Percentiles rank a stretch among this genome's conserved stretches.
Evolutionary conservation across 805 yeast species (phyloP).

Genomic region (Nematodospora valgi): DNA sequence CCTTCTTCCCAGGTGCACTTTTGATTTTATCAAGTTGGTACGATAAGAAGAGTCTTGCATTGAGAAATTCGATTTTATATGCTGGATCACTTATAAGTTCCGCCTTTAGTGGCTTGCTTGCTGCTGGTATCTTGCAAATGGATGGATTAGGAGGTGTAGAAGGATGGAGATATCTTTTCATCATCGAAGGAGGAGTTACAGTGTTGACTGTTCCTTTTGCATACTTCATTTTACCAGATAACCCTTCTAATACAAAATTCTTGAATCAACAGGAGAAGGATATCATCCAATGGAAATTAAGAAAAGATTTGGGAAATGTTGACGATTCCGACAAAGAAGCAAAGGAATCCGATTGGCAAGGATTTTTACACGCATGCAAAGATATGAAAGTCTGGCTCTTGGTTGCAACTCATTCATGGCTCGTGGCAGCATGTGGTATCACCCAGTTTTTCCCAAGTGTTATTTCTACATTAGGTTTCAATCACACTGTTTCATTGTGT

Average conservation of each 20-base stretch:
- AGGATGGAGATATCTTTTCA: constrained; percentile 56
- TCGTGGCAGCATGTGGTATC: constrained; percentile 59
- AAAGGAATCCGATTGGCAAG: constrained; percentile 32
- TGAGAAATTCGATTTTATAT: constrained; percentile 48
- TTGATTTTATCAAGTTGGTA: constrained; percentile 56
- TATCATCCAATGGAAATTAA: constrained; percentile 38
- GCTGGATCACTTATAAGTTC: constrained; percentile 52
- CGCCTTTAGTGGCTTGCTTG: constrained; percentile 53
- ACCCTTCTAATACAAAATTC: constrained; percentile 49
- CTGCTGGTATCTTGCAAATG: constrained; percentile 49
- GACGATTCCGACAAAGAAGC: constrained; percentile 34
- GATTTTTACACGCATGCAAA: constrained; percentile 32
- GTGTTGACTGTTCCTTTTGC: constrained; percentile 43
- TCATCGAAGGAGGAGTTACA: constrained; percentile 55
- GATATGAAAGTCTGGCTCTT: constrained; percentile 49
- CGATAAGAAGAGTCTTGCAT: constrained; percentile 45
- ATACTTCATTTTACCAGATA: constrained; percentile 48
- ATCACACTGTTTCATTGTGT: constrained; percentile 47
- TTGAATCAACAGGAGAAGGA: constrained; percentile 45
- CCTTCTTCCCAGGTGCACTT: constrained; percentile 44
- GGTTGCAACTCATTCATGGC: constrained; percentile 40
- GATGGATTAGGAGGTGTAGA: constrained; percentile 37
- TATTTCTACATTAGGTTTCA: constrained; percentile 52
- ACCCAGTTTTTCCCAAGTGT: constrained; percentile 62
- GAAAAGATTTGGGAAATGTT: constrained; percentile 34